Evolutionary conservation across 148 eudicot genomes (phyloP).

Genomic region (Diospyros kaki): DNA sequence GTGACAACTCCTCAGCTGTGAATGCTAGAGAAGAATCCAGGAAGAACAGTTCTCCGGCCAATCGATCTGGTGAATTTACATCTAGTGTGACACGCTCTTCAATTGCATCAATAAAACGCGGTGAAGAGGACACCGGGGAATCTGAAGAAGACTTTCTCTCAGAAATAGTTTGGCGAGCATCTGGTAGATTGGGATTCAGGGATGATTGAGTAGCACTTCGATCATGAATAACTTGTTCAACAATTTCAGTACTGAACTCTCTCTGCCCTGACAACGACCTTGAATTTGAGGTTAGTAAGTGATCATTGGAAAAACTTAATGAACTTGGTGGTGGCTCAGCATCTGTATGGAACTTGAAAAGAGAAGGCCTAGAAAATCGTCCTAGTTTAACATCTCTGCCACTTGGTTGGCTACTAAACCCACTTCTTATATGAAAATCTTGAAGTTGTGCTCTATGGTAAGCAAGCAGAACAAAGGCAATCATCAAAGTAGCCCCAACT

Average conservation of each 20-base stretch:
- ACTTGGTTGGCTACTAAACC: slow-evolving; percentile 39
- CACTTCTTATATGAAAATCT: slow-evolving; percentile 52
- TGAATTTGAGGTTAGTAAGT: slow-evolving; percentile 65
- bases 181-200: slow-evolving; percentile 37
- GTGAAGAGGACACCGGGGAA: slow-evolving; percentile 69
- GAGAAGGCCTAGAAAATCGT: slow-evolving; percentile 55
- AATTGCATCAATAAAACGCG: slow-evolving; percentile 57
- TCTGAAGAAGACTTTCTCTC: slow-evolving; percentile 77
- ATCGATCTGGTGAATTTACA: slow-evolving; percentile 91
- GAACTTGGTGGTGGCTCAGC: slow-evolving; percentile 54
- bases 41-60: slow-evolving; percentile 83
- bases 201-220: slow-evolving; percentile 28
- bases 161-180: slow-evolving; percentile 35
- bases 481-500: slow-evolving; percentile 70
- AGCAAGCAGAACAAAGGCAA: slow-evolving; percentile 73
- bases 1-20: slow-evolving; percentile 86
- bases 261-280: slow-evolving; percentile 68
- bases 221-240: slow-evolving; percentile 41
- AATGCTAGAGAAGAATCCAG: slow-evolving; percentile 64
- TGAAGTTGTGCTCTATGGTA: slow-evolving; percentile 60
- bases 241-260: slow-evolving; percentile 51
- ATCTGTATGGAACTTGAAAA: slow-evolving; percentile 50
- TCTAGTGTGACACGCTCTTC: slow-evolving; percentile 73
- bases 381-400: slow-evolving; percentile 59
- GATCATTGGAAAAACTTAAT: slow-evolving; percentile 77